A percentile compares a stretch with the other conserved stretches of the same genome.
Evolutionary conservation across 331 rosid genomes (phyloP).

Genomic region (Spiraea crenata): DNA sequence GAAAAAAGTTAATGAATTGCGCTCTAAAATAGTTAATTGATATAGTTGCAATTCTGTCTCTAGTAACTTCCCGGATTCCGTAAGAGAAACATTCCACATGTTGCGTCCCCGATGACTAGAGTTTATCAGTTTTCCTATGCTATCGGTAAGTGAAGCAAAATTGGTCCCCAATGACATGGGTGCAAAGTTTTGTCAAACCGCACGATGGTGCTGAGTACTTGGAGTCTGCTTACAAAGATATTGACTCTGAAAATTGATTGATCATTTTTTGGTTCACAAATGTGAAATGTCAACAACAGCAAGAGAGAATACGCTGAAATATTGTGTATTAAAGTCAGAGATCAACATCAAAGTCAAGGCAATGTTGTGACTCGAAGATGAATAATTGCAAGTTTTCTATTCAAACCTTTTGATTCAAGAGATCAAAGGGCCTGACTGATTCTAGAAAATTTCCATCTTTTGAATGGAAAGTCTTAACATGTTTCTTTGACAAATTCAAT

Average conservation of each 20-base stretch:
- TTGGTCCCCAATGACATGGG: no score
- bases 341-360: constrained; percentile 4
- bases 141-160: not conserved
- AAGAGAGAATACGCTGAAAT: not conserved
- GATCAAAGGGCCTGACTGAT: not conserved
- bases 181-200: not conserved
- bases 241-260: not conserved
- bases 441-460: constrained; percentile 38
- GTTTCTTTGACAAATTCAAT: constrained; percentile 40
- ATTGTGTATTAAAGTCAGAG: not conserved
- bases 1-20: no score
- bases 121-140: no score
- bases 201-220: not conserved
- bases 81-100: no score
- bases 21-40: no score
- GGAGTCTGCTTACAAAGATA: not conserved
- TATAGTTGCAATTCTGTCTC: no score
- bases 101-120: no score
- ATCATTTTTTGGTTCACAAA: not conserved
- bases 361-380: not conserved
- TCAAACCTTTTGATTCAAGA: no score
- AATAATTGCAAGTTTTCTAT: no score
- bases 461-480: constrained; percentile 24
- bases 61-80: no score
- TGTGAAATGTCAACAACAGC: not conserved